Conservation (phyloP, 1,284 basidiomycete genomes). For the Phenoliferia sp. region DNA sequence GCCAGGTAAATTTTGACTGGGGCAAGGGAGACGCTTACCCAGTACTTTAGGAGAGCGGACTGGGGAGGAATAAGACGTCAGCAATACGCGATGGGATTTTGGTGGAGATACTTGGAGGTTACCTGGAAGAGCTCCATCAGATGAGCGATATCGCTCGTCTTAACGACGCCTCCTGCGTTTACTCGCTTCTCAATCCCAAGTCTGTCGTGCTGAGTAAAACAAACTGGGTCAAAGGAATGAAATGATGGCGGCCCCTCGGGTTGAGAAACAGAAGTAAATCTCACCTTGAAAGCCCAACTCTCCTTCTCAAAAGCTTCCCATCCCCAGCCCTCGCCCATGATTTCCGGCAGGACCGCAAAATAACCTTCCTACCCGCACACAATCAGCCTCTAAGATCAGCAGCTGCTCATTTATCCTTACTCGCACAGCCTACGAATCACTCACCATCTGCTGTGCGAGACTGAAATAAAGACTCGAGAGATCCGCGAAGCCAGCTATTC, state of each 20-base stretch:
- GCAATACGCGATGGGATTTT: background rate
- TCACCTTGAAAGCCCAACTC: constrained; percentile 62
- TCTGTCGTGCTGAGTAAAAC: constrained; percentile 54
- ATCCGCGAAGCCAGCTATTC: constrained; percentile 76
- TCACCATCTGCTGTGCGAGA: constrained; percentile 63
- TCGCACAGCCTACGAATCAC: background rate
- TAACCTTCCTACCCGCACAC: constrained; percentile 60
- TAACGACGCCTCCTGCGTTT: constrained; percentile 50
- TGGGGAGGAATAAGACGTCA: constrained; percentile 46
- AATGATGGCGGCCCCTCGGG: background rate
- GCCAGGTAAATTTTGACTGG: background rate
- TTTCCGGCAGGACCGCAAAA: constrained; percentile 59
- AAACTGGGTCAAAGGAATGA: background rate
- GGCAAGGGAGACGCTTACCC: too few relatives aligned
- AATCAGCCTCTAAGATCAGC: too few relatives aligned
- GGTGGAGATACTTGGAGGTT: background rate
- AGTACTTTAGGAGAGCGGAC: constrained; percentile 60
- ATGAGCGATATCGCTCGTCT: constrained; percentile 71
- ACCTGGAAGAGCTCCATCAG: constrained; percentile 67
- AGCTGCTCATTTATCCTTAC: too few relatives aligned
- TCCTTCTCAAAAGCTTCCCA: constrained; percentile 68
- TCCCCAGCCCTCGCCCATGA: constrained; percentile 50
- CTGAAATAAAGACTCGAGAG: constrained; percentile 66
- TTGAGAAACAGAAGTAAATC: background rate
- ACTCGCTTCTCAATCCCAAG: constrained; percentile 62